Evolutionary conservation across 495 filamentous ascomycete genomes (phyloP).

Genomic region (Bacidia gigantensis): DNA sequence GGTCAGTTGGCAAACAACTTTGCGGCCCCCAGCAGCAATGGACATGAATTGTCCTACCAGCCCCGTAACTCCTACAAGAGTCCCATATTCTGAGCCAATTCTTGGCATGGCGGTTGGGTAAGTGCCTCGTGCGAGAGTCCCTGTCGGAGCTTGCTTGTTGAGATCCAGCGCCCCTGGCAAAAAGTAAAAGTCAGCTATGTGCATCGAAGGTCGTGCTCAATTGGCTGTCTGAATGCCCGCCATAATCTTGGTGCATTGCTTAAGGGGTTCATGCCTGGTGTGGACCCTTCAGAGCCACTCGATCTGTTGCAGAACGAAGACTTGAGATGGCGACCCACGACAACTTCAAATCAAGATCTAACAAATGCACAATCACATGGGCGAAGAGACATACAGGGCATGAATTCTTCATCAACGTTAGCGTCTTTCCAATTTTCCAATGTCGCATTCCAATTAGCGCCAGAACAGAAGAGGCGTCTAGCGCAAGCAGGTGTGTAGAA

Average conservation of each 20-base stretch:
- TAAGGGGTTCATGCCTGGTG: no score
- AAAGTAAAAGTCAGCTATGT: neutral
- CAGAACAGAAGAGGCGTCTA: neutral
- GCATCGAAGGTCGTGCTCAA: neutral
- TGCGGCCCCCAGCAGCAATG: neutral
- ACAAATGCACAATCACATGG: no score
- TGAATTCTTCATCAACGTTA: slow-evolving; percentile 2
- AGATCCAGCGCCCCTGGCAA: neutral
- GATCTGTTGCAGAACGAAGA: no score
- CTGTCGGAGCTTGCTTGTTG: neutral
- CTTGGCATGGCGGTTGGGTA: slow-evolving; percentile 1
- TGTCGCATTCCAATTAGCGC: slow-evolving; percentile 14
- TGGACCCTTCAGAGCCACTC: no score
- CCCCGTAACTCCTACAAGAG: neutral
- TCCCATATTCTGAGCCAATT: neutral
- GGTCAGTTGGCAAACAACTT: neutral
- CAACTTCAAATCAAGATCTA: no score
- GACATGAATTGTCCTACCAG: neutral
- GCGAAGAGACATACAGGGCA: neutral
- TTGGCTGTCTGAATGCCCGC: no score
- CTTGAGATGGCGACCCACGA: no score
- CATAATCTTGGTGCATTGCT: no score
- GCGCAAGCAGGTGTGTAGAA: neutral
- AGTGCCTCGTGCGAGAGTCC: neutral
- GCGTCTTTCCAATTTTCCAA: slow-evolving; percentile 1